Evolutionary conservation across 352 stramenopile species (phyloP).

Genomic region (Hyphochytrium catenoides): DNA sequence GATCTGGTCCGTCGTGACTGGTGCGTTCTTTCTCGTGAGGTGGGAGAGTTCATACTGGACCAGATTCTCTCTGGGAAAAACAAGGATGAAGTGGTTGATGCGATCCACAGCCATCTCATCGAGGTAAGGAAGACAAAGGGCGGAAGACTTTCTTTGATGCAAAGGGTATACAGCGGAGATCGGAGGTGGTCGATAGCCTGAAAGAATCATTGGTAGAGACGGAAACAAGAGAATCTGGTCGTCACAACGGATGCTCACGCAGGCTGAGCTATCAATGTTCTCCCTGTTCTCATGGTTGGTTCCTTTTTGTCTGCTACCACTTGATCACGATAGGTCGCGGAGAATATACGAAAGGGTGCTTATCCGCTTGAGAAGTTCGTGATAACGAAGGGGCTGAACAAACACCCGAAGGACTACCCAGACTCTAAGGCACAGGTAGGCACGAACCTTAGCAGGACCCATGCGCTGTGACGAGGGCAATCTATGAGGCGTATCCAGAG

Average conservation of each 20-base stretch:
- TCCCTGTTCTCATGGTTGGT: too few relatives aligned
- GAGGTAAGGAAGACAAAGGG: slow-evolving; percentile 11
- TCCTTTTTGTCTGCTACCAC: too few relatives aligned
- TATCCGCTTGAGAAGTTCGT: slow-evolving; percentile 89
- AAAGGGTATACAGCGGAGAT: too few relatives aligned
- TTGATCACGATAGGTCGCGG: slow-evolving; percentile 44
- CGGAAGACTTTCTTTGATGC: slow-evolving; percentile 1
- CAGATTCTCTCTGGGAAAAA: slow-evolving; percentile 84
- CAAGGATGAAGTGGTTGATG: slow-evolving; percentile 84
- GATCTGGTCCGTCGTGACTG: slow-evolving; percentile 95
- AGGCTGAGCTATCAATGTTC: too few relatives aligned
- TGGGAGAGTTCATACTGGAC: slow-evolving; percentile 86
- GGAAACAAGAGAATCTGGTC: too few relatives aligned
- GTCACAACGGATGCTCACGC: too few relatives aligned
- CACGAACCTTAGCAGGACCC: neutral
- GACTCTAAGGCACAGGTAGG: slow-evolving; percentile 77
- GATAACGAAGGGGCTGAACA: slow-evolving; percentile 99
- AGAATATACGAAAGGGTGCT: slow-evolving; percentile 76
- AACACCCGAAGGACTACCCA: slow-evolving; percentile 90
- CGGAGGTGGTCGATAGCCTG: too few relatives aligned
- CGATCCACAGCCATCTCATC: slow-evolving; percentile 82
- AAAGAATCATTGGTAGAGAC: too few relatives aligned
- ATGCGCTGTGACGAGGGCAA: neutral
- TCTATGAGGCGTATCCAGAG: too few relatives aligned
- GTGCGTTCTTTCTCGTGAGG: slow-evolving; percentile 93